phyloP scores from a whole-genome alignment of 2,329 filamentous ascomycete species.

The Aspergillus tubingensis region DNA sequence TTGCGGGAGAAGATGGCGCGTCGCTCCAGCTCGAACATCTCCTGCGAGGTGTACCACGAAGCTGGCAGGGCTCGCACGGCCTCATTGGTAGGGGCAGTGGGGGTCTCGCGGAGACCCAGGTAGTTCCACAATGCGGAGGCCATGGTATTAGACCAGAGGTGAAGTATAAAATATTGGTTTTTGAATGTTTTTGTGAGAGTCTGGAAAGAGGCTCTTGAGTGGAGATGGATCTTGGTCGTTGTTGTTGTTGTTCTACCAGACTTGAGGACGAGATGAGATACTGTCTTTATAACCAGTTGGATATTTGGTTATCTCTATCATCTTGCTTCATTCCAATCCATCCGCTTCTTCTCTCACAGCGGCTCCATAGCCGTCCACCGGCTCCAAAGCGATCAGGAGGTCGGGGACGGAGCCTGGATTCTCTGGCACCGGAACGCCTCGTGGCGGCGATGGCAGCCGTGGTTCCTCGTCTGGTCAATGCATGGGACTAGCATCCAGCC shows the following conservation, averaged over 20 bases:
- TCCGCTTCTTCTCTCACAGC: not conserved
- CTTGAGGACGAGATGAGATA: no score
- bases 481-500: not conserved
- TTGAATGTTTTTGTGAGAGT: no score
- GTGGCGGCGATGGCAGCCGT: not conserved
- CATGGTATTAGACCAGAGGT: not conserved
- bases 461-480: not conserved
- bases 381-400: not conserved
- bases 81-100: slow-evolving; percentile 24
- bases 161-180: not conserved
- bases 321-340: no score
- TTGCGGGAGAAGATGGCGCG: slow-evolving; percentile 61
- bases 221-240: no score
- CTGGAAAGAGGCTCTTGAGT: no score
- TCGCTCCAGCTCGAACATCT: slow-evolving; percentile 58
- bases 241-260: no score
- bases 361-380: not conserved
- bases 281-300: no score
- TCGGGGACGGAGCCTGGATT: not conserved
- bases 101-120: slow-evolving; percentile 34
- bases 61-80: slow-evolving; percentile 50
- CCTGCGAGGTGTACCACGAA: slow-evolving; percentile 51
- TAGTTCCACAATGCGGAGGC: slow-evolving; percentile 27
- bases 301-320: no score
- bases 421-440: not conserved